Evolutionary conservation across 805 yeast species (phyloP).

Genomic region (Metschnikowia sp.): DNA sequence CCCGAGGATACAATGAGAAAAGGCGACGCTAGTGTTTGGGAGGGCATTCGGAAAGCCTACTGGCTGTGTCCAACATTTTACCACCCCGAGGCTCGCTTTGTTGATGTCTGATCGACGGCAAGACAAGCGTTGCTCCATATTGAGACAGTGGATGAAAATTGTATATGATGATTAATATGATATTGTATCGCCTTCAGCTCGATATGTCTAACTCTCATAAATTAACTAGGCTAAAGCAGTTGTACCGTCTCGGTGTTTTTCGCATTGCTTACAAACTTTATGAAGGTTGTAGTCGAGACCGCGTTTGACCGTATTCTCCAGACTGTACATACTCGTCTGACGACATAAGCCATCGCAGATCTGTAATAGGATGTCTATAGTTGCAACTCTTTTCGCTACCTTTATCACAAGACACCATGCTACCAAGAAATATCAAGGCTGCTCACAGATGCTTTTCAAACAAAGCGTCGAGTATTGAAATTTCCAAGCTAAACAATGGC

Average conservation of each 20-base stretch:
- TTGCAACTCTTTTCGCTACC: no score
- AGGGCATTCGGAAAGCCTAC: constrained; percentile 57
- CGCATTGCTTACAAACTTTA: no score
- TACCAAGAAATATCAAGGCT: background rate
- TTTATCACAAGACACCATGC: background rate
- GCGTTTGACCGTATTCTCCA: background rate
- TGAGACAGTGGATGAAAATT: no score
- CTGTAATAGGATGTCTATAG: background rate
- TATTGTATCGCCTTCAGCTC: no score
- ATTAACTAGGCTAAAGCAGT: no score
- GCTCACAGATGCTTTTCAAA: background rate
- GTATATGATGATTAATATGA: no score
- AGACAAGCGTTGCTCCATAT: no score
- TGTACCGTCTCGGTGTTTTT: no score
- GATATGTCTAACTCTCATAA: no score
- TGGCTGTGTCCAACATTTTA: constrained; percentile 68
- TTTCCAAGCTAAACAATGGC: constrained; percentile 63
- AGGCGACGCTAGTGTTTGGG: constrained; percentile 49
- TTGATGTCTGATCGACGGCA: constrained; percentile 16
- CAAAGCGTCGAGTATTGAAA: constrained; percentile 18
- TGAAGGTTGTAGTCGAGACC: no score
- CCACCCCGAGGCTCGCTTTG: constrained; percentile 59
- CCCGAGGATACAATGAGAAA: constrained; percentile 33
- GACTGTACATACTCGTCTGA: no score
- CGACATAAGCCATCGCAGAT: no score